Evolutionary conservation across 148 eudicot genomes (phyloP), one percentile per base, ranked within the genome.

Genomic region (Vaccinium corymbosum): DNA sequence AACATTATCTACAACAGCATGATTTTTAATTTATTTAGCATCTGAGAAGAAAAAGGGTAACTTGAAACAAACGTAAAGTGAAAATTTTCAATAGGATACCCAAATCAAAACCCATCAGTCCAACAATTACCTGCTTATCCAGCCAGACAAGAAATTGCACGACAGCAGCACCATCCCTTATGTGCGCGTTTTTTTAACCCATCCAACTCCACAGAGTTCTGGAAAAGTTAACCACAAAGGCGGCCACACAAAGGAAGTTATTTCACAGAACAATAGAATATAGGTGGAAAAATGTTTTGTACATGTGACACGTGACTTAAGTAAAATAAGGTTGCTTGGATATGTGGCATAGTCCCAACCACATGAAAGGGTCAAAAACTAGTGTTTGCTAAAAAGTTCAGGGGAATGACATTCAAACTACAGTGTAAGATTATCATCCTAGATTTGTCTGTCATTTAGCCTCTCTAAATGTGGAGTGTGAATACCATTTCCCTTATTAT

Each of bases 91-190:
- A 27, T 16, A 42, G 35, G 42, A 79, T 10, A 56, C 27, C 57
- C 19, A 80, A 42, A 46, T 42, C 79, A 76, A 83, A 73, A 78
- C 64, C 79, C 66, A 53, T 53, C 38, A 50, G 20, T 42, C 70
- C 62, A 53, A 70, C n/a, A 56, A 56, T 76, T 87, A 93, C 99
- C 99, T 93, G 99, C 80, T 93, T 92, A 90, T 97, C 99, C 71
- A 97, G 93, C 99, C 99, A 97, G 78, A 91, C 94, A 90, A 94
- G 94, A 89, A 88, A 97, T 81, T 97, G 99, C 88, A 97, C 97
- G 84, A 97, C 91, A 90, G 99, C 98, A 66, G 95, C 95, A 88
- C 99, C 99, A 89, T 97, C 99, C 79, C 99, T 95, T 76, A 97
- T 87, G 85, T 97, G 99, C 12, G 91, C 90, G 16, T 91, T 93